phyloP scores from a whole-genome alignment of 768 basidiomycete genomes.

The Tephrocybe sp. region DNA sequence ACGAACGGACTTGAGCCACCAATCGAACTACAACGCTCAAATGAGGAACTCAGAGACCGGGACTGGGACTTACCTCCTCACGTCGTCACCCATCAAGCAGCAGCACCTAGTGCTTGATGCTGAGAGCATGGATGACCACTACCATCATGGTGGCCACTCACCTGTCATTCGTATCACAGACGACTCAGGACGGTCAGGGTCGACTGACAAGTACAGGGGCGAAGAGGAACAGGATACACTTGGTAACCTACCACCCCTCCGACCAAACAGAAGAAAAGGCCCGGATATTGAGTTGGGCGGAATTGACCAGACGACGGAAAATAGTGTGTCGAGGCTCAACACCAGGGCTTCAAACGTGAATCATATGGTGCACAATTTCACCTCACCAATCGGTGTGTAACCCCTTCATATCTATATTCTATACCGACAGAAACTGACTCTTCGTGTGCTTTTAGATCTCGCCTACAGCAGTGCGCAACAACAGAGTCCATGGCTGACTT shows the following conservation, averaged over 20 bases:
- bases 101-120: slow-evolving; percentile 18
- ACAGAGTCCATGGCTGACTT: slow-evolving; percentile 30
- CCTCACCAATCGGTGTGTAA: slow-evolving; percentile 66
- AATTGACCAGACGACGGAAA: slow-evolving; percentile 37
- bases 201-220: slow-evolving; percentile 20
- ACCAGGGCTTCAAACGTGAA: slow-evolving; percentile 36
- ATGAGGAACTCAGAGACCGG: slow-evolving; percentile 6
- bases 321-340: slow-evolving; percentile 44
- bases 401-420: neutral
- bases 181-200: slow-evolving; percentile 16
- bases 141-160: slow-evolving; percentile 2
- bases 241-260: slow-evolving; percentile 30
- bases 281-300: slow-evolving; percentile 37
- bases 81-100: slow-evolving; percentile 33
- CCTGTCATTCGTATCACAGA: neutral
- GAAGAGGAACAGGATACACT: slow-evolving; percentile 32
- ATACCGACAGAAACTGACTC: neutral
- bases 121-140: slow-evolving; percentile 19
- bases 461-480: slow-evolving; percentile 19
- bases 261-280: slow-evolving; percentile 44
- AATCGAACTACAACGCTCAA: slow-evolving; percentile 13
- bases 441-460: slow-evolving; percentile 20
- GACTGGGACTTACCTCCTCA: slow-evolving; percentile 31
- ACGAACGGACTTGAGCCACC: slow-evolving; percentile 17
- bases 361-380: slow-evolving; percentile 62